Conservation (phyloP, 768 basidiomycete species). For the Gelatoporia subvermispora region DNA sequence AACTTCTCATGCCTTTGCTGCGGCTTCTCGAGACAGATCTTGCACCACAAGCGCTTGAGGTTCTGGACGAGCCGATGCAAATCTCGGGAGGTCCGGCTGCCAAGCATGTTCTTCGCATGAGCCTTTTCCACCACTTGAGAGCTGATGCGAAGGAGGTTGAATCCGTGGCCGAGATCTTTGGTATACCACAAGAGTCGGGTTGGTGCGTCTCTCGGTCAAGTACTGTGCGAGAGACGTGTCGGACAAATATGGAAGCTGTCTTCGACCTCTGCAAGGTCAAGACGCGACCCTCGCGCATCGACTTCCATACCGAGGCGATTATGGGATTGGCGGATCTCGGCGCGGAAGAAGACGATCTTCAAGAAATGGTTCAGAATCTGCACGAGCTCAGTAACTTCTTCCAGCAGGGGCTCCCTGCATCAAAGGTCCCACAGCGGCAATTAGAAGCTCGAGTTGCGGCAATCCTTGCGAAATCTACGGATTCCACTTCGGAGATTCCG, state of each 20-base stretch:
- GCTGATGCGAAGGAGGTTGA: slow-evolving; percentile 43
- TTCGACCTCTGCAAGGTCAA: slow-evolving; percentile 77
- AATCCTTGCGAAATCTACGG: slow-evolving; percentile 77
- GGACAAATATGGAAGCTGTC: slow-evolving; percentile 77
- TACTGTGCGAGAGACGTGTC: slow-evolving; percentile 54
- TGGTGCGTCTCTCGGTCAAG: slow-evolving; percentile 81
- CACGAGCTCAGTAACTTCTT: slow-evolving; percentile 75
- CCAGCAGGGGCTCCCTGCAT: slow-evolving; percentile 37
- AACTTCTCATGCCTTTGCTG: slow-evolving; percentile 86
- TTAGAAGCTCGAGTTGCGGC: slow-evolving; percentile 78
- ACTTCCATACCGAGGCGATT: slow-evolving; percentile 63
- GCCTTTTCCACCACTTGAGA: slow-evolving; percentile 60
- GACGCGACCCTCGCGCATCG: slow-evolving; percentile 67
- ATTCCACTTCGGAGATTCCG: slow-evolving; percentile 46
- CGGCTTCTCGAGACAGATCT: slow-evolving; percentile 86
- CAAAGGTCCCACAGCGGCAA: slow-evolving; percentile 22
- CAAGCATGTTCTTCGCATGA: slow-evolving; percentile 88
- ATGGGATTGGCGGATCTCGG: slow-evolving; percentile 22
- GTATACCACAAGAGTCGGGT: slow-evolving; percentile 75
- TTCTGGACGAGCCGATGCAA: slow-evolving; percentile 86
- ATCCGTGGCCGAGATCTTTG: slow-evolving; percentile 68
- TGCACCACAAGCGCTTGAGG: slow-evolving; percentile 80
- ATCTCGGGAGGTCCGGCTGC: slow-evolving; percentile 75
- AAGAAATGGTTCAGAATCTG: slow-evolving; percentile 72
- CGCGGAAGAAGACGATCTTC: slow-evolving; percentile 54